A percentile compares a stretch with the other conserved stretches of the same genome.
These are phyloP conservation scores for Neurospora tetrasperma DNA, from an alignment of 495 filamentous ascomycete genomes.

Conservation along the genomic window DNA sequence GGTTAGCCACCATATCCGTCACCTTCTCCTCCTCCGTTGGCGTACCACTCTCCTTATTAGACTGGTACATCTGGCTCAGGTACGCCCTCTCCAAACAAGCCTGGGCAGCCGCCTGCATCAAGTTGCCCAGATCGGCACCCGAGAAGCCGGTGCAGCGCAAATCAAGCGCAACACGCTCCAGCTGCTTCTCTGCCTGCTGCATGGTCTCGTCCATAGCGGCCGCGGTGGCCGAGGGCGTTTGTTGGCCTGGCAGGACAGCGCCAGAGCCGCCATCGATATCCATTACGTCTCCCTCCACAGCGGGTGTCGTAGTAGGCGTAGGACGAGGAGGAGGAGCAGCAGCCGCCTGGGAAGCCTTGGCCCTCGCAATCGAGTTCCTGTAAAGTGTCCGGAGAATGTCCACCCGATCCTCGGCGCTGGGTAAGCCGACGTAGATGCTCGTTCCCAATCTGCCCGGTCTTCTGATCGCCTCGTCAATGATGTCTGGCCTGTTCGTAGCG, in stretches of 20 bases:
- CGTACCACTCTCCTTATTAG: slow-evolving; percentile 4
- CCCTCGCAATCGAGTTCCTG: slow-evolving; percentile 47
- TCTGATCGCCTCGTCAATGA: slow-evolving; percentile 93
- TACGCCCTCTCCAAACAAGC: slow-evolving; percentile 55
- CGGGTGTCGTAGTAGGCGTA: not conserved
- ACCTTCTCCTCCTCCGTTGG: not conserved
- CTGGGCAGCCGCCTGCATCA: slow-evolving; percentile 68
- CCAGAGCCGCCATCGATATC: slow-evolving; percentile 2
- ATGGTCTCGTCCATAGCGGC: not conserved
- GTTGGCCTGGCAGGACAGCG: not conserved
- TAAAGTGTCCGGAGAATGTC: slow-evolving; percentile 76
- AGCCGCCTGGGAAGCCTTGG: slow-evolving; percentile 27
- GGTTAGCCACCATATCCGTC: slow-evolving; percentile 15
- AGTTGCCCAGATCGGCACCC: slow-evolving; percentile 76
- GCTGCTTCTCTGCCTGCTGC: slow-evolving; percentile 24
- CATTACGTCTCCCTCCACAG: not conserved
- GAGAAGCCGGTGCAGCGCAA: slow-evolving; percentile 69
- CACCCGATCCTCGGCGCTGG: slow-evolving; percentile 64
- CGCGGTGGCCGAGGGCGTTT: not conserved
- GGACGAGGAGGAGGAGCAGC: not conserved
- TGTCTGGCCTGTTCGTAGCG: slow-evolving; percentile 90
- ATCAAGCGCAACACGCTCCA: slow-evolving; percentile 54
- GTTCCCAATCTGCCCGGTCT: slow-evolving; percentile 86
- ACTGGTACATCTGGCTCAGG: slow-evolving; percentile 12
- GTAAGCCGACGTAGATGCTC: slow-evolving; percentile 81